Base-by-base conservation (phyloP, 768 basidiomycete genomes). In the Calocybe indica region DNA sequence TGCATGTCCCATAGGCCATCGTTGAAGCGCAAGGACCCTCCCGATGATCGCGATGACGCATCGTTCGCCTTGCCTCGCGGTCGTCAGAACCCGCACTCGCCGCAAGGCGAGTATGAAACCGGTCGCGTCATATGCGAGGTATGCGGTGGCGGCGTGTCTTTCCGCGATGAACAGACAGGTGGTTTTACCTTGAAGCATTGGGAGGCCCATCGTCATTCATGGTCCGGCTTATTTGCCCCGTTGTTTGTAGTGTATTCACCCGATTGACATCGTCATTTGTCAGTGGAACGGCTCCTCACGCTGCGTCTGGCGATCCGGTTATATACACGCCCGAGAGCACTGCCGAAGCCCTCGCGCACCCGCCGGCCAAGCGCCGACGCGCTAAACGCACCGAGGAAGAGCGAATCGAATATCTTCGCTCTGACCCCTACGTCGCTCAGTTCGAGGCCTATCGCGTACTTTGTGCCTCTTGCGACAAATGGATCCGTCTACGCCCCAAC, bases 401-500 rank as follows among this genome's bases (percentile, higher is more conserved):
- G 50, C 80, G 85, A 13, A 87, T 87, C 53, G 76, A 80, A 39
- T 87, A 87, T 50, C 73, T 78, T 11, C 75, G 80, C 40, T 70
- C 75, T 0, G 87, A 89, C 59, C 84, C 83, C 11, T 86, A 88
- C 55, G 85, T 89, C 37, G 83, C 80, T n/a, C 74, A 84, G 54
- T 87, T 87, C 59, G 86, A 89, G 64, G 79, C 88, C 0, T 88
- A 88, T 59, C 76, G 86, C 7, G 85, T 89, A 32, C 72, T 88
- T 7, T 89, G 88, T 62, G 83, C 81, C 40, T 80, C 76, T 5
- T 91, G 88, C 66, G 82, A 88, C 62, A 89, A 88, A 61, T 90
- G 88, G 88, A 88, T 90, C 52, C 75, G 88, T 11, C 71, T 90
- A n/a, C 75, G 88, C 6, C 86, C 87, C 38, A 91, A 91, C 61